Evolutionary conservation across 2,329 filamentous ascomycete genomes (phyloP).

Genomic region (Pseudocercospora macadamiae): DNA sequence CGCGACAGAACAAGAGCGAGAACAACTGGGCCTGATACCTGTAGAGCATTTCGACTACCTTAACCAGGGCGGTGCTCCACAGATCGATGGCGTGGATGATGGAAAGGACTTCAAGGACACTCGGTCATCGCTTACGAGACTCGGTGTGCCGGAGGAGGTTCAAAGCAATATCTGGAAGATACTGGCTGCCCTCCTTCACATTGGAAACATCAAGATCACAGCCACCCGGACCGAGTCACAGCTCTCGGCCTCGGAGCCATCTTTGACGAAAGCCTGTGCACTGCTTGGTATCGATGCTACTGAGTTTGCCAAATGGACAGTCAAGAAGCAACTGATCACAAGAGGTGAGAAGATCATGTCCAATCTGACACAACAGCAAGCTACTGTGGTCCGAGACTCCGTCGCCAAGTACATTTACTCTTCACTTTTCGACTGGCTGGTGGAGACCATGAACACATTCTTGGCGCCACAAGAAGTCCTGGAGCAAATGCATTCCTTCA

Average conservation of each 20-base stretch:
- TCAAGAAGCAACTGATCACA: conserved; percentile 97
- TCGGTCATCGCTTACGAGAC: conserved; percentile 80
- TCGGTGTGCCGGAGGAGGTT: conserved; percentile 74
- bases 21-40: conserved; percentile 76
- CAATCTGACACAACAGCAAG: conserved; percentile 90
- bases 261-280: conserved; percentile 76
- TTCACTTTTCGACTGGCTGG: conserved; percentile 96
- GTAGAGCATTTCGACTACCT: conserved; percentile 94
- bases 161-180: conserved; percentile 88
- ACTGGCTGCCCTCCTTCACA: conserved; percentile 85
- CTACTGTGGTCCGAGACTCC: conserved; percentile 90
- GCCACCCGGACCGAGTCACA: conserved; percentile 87
- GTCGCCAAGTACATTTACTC: conserved; percentile 99
- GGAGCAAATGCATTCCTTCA: conserved; percentile 82
- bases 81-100: conserved; percentile 93
- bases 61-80: conserved; percentile 89
- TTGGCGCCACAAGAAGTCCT: conserved; percentile 88
- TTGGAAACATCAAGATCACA: conserved; percentile 95
- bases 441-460: conserved; percentile 93
- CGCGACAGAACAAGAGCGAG: conserved; percentile 78
- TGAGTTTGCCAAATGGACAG: conserved; percentile 95
- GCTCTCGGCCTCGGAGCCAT: conserved; percentile 77
- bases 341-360: conserved; percentile 97
- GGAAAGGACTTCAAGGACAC: conserved; percentile 91
- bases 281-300: conserved; percentile 84